Percentiles rank a stretch among this genome's conserved stretches.
Evolutionary conservation across 75 land plant genomes (phyloP).

Genomic region (Pinus tabuliformis): DNA sequence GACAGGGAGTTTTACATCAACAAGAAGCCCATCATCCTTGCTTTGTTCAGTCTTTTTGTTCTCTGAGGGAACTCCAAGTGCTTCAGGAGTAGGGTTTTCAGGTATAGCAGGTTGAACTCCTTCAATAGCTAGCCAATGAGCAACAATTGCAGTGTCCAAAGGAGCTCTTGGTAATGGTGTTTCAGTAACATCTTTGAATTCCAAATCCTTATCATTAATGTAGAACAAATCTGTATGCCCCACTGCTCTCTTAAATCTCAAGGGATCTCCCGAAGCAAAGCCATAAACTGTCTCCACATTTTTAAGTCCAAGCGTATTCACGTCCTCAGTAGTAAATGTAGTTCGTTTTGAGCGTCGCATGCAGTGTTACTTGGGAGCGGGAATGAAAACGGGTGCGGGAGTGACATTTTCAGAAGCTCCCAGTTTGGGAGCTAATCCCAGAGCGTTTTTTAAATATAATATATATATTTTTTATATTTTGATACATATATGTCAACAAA

Average conservation of each 20-base stretch:
- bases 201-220: slow-evolving; percentile 88
- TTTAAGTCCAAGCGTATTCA: too few species aligned
- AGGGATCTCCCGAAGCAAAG: slow-evolving; percentile 89
- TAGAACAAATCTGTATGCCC: slow-evolving; percentile 93
- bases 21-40: slow-evolving; percentile 58
- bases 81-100: slow-evolving; percentile 80
- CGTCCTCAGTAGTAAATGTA: too few species aligned
- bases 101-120: slow-evolving; percentile 99
- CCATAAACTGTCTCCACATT: slow-evolving; percentile 78
- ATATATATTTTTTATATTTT: too few species aligned
- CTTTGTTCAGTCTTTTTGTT: slow-evolving; percentile 42
- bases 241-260: slow-evolving; percentile 79
- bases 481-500: too few species aligned
- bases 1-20: slow-evolving; percentile 74
- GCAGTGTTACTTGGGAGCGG: too few species aligned
- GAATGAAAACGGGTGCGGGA: too few species aligned
- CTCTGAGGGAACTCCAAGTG: slow-evolving; percentile 52
- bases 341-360: too few species aligned
- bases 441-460: too few species aligned
- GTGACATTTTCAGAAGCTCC: too few species aligned
- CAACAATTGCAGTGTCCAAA: slow-evolving; percentile 77
- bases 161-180: slow-evolving; percentile 95
- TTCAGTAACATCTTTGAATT: slow-evolving; percentile 93
- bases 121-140: slow-evolving; percentile 97
- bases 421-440: too few species aligned